Evolutionary conservation across 83 land plant species (phyloP), one percentile per base, ranked within the genome.

Genomic region (Picea abies): DNA sequence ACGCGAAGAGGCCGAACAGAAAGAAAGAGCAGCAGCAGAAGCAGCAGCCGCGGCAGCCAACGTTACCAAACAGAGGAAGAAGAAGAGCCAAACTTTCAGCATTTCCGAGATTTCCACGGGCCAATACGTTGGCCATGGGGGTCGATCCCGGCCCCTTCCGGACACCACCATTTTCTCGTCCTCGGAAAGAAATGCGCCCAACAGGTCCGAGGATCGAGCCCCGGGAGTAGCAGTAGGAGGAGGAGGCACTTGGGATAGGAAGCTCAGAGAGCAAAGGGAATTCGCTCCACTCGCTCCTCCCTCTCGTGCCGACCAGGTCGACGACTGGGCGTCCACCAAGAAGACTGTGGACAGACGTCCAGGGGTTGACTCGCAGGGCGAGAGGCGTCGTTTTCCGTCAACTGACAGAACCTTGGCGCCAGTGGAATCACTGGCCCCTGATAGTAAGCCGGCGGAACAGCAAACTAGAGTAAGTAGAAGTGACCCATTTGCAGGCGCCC

Each of bases 91-190:
- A 3, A 76, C 84, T 5, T 52, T 23, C 23, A 49, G 60, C 62
- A 25, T 78, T 20, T 76, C 84, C 4, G 84, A 82, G 39, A 22
- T 82, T 23, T n/a, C 60, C 5, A 78, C 84, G 10, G 83, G 84
- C 5, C 78, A 82, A 83, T 58, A 82, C 80, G 84, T 82, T 56
- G 83, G 83, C 82, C 84, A 63, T 37, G 84, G 84, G 35, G 84
- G 60, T 61, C 76, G 78, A 23, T 62, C n/a, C 71, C 68, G 82
- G 17, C 22, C 26, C 20, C 25, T 73, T 20, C 35, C 32, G 6
- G 66, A 78, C 22, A 26, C 7, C 64, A 61, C 37, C 20, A 41
- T 56, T 78, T 78, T 78, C 10, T 35, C 64, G 61, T 58, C 22
- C 17, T n/a, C 80, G 4, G 67, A 79, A 39, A 79, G 81, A 78